A percentile compares a stretch with the other conserved stretches of the same genome.
Conservation (phyloP, 2,329 filamentous ascomycete species). For the Knoxdaviesia capensis region DNA sequence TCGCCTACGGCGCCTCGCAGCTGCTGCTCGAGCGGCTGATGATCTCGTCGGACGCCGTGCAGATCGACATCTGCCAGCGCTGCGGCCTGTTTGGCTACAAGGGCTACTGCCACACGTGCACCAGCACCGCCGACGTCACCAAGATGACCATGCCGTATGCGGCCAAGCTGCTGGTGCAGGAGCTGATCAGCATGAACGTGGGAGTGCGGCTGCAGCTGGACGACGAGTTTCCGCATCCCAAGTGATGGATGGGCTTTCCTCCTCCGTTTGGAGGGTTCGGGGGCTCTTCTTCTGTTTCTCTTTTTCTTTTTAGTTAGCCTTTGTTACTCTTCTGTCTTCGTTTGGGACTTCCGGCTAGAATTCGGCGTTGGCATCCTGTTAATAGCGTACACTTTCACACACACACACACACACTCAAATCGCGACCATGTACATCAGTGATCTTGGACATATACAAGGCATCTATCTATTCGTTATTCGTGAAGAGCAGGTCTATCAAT, state of each 20-base stretch:
- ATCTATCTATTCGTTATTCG: too few relatives aligned
- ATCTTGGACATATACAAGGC: too few relatives aligned
- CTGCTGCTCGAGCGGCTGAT: constrained; percentile 83
- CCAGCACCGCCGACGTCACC: constrained; percentile 64
- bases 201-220: constrained; percentile 75
- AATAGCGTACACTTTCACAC: too few relatives aligned
- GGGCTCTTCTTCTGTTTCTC: background rate
- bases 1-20: constrained; percentile 89
- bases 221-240: constrained; percentile 70
- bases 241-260: constrained; percentile 9
- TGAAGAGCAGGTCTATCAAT: too few relatives aligned
- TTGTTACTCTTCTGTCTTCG: background rate
- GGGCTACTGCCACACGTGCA: constrained; percentile 86
- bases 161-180: constrained; percentile 87
- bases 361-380: too few relatives aligned
- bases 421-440: too few relatives aligned
- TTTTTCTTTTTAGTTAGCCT: background rate
- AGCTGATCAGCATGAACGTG: constrained; percentile 98
- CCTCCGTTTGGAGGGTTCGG: background rate
- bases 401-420: too few relatives aligned
- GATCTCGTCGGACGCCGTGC: constrained; percentile 77
- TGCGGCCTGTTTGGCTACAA: constrained; percentile 93
- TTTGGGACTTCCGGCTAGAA: background rate
- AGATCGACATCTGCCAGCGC: constrained; percentile 81
- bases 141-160: constrained; percentile 97